Conservation (phyloP, 2,329 filamentous ascomycete genomes). For the Beauveria sp. region DNA sequence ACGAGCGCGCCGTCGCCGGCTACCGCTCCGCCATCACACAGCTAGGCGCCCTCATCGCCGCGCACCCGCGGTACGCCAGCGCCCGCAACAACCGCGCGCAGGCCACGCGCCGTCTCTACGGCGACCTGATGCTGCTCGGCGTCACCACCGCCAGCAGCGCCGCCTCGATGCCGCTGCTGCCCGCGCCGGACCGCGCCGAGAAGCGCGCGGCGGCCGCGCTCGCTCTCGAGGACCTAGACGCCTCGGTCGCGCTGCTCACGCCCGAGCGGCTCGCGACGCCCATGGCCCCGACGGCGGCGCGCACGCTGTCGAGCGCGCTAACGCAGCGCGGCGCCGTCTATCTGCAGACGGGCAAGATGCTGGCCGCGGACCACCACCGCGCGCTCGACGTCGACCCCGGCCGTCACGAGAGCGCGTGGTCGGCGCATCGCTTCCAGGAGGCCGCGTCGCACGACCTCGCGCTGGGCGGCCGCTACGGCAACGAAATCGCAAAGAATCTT, state of each 20-base stretch:
- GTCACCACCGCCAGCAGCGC: slow-evolving; percentile 28
- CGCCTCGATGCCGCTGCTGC: slow-evolving; percentile 32
- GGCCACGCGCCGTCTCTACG: slow-evolving; percentile 52
- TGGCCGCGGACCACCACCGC: slow-evolving; percentile 20
- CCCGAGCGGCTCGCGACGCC: slow-evolving; percentile 42
- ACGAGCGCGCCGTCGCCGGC: slow-evolving; percentile 30
- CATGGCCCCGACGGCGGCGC: slow-evolving; percentile 57
- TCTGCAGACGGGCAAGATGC: slow-evolving; percentile 48
- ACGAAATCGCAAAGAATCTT: slow-evolving; percentile 55
- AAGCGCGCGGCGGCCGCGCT: slow-evolving; percentile 31
- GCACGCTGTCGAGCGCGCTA: slow-evolving; percentile 60
- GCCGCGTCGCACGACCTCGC: slow-evolving; percentile 56
- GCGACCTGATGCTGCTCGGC: slow-evolving; percentile 48
- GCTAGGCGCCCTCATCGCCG: slow-evolving; percentile 48
- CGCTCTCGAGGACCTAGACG: slow-evolving; percentile 46
- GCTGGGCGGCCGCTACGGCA: slow-evolving; percentile 57
- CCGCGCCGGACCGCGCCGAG: slow-evolving; percentile 28
- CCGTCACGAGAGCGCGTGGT: slow-evolving; percentile 42
- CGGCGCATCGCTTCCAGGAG: slow-evolving; percentile 50
- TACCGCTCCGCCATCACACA: slow-evolving; percentile 41
- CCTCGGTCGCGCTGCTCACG: slow-evolving; percentile 50
- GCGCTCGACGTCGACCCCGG: slow-evolving; percentile 29
- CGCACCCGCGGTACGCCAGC: slow-evolving; percentile 60
- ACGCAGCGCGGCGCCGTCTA: slow-evolving; percentile 64
- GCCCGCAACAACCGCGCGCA: slow-evolving; percentile 71